Base-by-base conservation (phyloP, 2,329 filamentous ascomycete genomes). In the Beauveria pseudobassiana region DNA sequence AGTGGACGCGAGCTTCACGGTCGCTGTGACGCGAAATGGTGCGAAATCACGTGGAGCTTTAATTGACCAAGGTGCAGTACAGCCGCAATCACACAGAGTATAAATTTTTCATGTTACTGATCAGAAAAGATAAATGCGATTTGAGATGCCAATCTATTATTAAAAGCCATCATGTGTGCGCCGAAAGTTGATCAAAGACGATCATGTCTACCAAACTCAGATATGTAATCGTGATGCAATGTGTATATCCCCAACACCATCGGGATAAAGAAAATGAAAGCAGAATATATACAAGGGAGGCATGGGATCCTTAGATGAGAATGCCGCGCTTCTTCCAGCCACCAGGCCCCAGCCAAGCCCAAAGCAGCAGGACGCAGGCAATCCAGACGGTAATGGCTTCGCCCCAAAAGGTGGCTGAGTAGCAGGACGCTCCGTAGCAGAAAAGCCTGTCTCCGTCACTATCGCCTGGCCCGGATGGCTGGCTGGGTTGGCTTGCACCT, bases 341-440 rank as follows among this genome's bases (percentile, higher is more conserved):
- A 24, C 82, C 81, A 61, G 76, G 83, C 1, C 90, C 90, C 73
- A 88, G 88, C 93, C 92, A 97, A 7, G 92, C 92, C 80, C 85
- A 88, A 18, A 87, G 65, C 76, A 93, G 88, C 67, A 91, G 74
- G 3, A 77, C 79, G 69, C 89, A 87, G 0, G 91, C 93, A 43
- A 90, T 66, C 87, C 89, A 93, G 0, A 96, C 88, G 65, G 88
- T 93, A 1, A 83, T 75, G 0, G 89, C 87, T 82, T 96, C 91
- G 1, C 89, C 90, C 92, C 92, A 96, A 66, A 93, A 96, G 0
- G 89, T 90, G 0, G 80, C 71, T 12, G 87, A 86, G 75, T 96
- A 98, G 76, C 95, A 99, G 58, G 81, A 76, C 69, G 80, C 84
- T 1, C 95, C 95, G 71, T 91, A 90, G 72, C 93, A 98, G 66